A percentile compares a stretch with the other conserved stretches of the same genome.
Conservation (phyloP, 768 basidiomycete genomes). For the Tylopilus sp. region DNA sequence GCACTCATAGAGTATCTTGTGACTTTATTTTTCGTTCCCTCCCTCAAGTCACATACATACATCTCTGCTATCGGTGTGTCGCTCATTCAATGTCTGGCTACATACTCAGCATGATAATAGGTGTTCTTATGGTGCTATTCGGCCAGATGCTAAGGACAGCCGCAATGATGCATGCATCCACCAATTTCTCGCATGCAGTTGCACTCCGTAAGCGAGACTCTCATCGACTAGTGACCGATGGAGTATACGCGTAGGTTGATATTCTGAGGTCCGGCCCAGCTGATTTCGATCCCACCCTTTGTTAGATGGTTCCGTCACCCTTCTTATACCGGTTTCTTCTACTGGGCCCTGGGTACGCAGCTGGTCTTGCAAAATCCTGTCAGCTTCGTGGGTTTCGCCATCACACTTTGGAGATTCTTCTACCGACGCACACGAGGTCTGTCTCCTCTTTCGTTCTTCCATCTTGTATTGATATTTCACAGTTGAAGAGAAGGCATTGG, state of each 20-base stretch:
- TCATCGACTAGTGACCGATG: slow-evolving; percentile 83
- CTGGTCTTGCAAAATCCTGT: slow-evolving; percentile 85
- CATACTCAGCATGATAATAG: slow-evolving; percentile 35
- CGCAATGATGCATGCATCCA: slow-evolving; percentile 96
- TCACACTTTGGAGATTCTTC: slow-evolving; percentile 86
- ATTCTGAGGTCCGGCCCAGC: background rate
- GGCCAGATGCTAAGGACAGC: slow-evolving; percentile 80
- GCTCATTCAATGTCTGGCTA: background rate
- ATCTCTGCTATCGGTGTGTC: slow-evolving; percentile 56
- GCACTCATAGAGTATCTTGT: slow-evolving; percentile 81
- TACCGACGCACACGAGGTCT: slow-evolving; percentile 71
- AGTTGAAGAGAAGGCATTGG: slow-evolving; percentile 81
- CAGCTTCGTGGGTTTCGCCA: slow-evolving; percentile 59
- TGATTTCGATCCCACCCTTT: background rate
- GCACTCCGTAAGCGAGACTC: slow-evolving; percentile 67
- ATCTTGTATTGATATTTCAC: slow-evolving; percentile 5
- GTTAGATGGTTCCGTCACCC: slow-evolving; percentile 73
- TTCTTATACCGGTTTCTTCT: slow-evolving; percentile 96
- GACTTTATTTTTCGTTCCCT: slow-evolving; percentile 63
- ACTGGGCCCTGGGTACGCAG: slow-evolving; percentile 96
- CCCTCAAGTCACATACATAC: slow-evolving; percentile 55
- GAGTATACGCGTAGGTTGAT: slow-evolving; percentile 75
- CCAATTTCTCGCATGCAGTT: slow-evolving; percentile 90
- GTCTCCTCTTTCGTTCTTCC: slow-evolving; percentile 25
- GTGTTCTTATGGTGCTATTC: slow-evolving; percentile 55